Base-by-base conservation (phyloP, 2,329 filamentous ascomycete genomes). In the Pseudocercospora cruenta region DNA sequence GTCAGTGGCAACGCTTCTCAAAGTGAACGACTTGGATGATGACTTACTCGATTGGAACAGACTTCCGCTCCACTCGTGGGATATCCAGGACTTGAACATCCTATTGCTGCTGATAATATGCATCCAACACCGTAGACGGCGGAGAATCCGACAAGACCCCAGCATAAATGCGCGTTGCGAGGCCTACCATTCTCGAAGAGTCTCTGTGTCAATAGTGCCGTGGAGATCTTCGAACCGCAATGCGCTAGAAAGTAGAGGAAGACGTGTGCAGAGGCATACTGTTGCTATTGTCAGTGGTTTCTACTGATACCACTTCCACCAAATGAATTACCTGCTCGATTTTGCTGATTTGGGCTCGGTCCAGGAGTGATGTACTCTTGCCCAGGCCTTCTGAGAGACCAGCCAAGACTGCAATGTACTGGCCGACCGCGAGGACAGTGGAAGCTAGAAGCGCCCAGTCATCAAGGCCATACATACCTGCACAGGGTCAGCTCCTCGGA, bases 371-470 rank as follows among this genome's bases (percentile, higher is more conserved):
- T 3, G 31, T 33, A 33, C 67, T 68, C 54, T 69, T 67, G 26
- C 69, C 71, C n/a, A 71, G 45, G 3, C 71, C 71, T 39, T 69
- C 51, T 7, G 58, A 60, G 5, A 73, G 60, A 8, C 53, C 71
- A 47, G 65, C 62, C 33, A 74, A 65, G 10, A 74, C 60, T 16
- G 70, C 66, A 16, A 70, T 67, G 49, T 73, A 72, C 62, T 74
- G 71, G 3, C 64, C 72, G 5, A 72, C 14, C 4, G 67, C 72
- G 3, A 71, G 67, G 10, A 73, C 58, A 2, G 72, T 72, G 8
- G 71, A 66, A 47, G 63, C 69, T 26, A 72, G 39, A 16, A 76
- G 64, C 21, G 71, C 47, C 73, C 73, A 76, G 58, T 76, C 74
- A 58, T 76, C 75, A 8, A 64, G 49, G 16, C 75, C 75, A 28